Evolutionary conservation across 129 eudicot species (phyloP), one percentile per base, ranked within the genome.

Genomic region (Flaveria trinervia): DNA sequence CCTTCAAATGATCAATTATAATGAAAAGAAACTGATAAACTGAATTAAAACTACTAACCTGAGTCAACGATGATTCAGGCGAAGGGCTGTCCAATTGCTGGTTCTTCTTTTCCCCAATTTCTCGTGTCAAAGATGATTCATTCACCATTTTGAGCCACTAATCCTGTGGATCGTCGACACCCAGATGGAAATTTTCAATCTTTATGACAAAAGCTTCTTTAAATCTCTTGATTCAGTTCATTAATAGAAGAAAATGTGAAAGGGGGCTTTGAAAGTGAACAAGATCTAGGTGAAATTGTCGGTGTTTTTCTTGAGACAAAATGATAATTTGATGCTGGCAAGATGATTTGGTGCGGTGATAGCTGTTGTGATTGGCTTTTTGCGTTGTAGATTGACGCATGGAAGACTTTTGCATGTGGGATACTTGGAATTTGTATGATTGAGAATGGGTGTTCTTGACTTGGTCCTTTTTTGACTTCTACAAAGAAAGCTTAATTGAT

Each of bases 331-430:
- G 59, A 16, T 64, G 83, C 68, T 80, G 83, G 83, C 79, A 77
- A 69, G 45, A 80, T 80, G 30, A 28, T 28, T 28, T 28, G 30
- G 30, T 28, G 30, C 30, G 30, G 30, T 28, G 30, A 28, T 28
- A 28, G 30, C 30, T 28, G 30, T 3, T 28, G 30, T 28, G 30
- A 28, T 28, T 75, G 65, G 72, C 65, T 39, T 75, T 75, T 48
- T 75, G 65, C 65, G 80, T 50, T 48, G 65, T 36, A 36, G 65
- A 65, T 75, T 75, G 80, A 65, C 71, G 80, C 18, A 13, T 75
- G 50, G 14, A 49, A 28, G 80, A 30, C 65, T 75, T 75, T 75
- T 80, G 80, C 71, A 54, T 80, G 81, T 77, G 81, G 65, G 81
- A 28, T 36, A 33, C 54, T 76, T 65, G 22, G 66, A 28, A 28